phyloP scores from a whole-genome alignment of 108 stramenopile species.

The Aurantiochytrium sp. region DNA sequence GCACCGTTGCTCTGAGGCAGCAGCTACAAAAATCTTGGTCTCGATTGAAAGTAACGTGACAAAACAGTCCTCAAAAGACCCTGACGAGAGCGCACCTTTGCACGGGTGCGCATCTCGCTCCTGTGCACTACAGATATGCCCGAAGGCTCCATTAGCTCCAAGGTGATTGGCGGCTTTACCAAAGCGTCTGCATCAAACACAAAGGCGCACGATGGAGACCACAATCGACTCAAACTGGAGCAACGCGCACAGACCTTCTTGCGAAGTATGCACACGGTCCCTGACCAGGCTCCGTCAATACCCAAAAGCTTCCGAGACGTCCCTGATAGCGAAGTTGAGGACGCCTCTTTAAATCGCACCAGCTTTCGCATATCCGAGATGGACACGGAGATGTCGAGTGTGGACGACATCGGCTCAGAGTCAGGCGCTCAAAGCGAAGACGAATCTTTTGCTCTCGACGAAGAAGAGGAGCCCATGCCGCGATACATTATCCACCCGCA shows the following conservation, averaged over 20 bases:
- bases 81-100: too few species aligned
- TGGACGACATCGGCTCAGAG: too few species aligned
- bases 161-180: not conserved
- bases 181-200: not conserved
- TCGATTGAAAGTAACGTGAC: too few species aligned
- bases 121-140: not conserved
- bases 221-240: not conserved
- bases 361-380: not conserved
- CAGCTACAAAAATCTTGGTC: too few species aligned
- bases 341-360: not conserved
- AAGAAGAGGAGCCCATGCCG: not conserved
- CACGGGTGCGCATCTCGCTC: too few species aligned
- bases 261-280: not conserved
- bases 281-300: not conserved
- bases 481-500: slow-evolving; percentile 21
- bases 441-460: not conserved
- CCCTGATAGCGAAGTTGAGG: not conserved
- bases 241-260: not conserved
- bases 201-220: not conserved
- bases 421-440: not conserved
- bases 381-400: not conserved
- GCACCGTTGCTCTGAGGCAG: too few species aligned
- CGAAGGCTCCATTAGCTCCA: not conserved
- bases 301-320: not conserved
- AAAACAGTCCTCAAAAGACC: too few species aligned